Evolutionary conservation across 2,329 filamentous ascomycete species (phyloP).

Genomic region (Phyllosticta citribraziliensis): DNA sequence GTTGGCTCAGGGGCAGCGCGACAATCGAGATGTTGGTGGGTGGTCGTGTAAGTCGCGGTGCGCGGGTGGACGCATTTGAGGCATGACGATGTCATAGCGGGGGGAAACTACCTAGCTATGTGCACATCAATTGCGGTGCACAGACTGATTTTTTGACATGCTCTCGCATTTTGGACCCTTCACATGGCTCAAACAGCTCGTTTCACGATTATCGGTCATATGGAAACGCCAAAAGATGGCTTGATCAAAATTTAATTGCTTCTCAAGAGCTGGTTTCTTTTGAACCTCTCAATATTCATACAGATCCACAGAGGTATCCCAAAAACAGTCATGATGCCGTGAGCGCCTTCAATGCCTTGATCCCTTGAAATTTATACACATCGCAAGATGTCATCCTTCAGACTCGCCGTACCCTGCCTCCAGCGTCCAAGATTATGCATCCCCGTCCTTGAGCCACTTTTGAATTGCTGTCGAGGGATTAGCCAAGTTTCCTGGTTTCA

Average conservation of each 20-base stretch:
- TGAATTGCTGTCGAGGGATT: constrained; percentile 2
- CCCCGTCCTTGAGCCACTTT: constrained; percentile 8
- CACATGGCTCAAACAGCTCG: not conserved
- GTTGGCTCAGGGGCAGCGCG: not conserved
- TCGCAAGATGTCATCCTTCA: not conserved
- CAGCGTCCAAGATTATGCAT: not conserved
- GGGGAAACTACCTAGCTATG: not conserved
- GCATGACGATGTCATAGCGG: constrained; percentile 10
- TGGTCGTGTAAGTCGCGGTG: not conserved
- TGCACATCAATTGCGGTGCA: not conserved
- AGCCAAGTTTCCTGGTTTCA: too few species aligned
- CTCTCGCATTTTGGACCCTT: not conserved
- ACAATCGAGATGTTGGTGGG: not conserved
- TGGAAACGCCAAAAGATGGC: not conserved
- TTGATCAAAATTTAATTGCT: not conserved
- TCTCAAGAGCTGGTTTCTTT: not conserved
- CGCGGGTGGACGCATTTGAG: constrained; percentile 8
- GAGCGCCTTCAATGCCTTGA: constrained; percentile 1
- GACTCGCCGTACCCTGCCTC: not conserved
- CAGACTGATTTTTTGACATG: not conserved
- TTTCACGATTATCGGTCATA: not conserved
- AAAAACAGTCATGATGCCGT: constrained; percentile 10
- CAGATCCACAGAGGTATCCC: constrained; percentile 2
- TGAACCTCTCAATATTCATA: not conserved
- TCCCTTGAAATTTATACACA: not conserved